Base-by-base conservation (phyloP, 225 moss, liverwort and hornwort species). In the Bryum argenteum region DNA sequence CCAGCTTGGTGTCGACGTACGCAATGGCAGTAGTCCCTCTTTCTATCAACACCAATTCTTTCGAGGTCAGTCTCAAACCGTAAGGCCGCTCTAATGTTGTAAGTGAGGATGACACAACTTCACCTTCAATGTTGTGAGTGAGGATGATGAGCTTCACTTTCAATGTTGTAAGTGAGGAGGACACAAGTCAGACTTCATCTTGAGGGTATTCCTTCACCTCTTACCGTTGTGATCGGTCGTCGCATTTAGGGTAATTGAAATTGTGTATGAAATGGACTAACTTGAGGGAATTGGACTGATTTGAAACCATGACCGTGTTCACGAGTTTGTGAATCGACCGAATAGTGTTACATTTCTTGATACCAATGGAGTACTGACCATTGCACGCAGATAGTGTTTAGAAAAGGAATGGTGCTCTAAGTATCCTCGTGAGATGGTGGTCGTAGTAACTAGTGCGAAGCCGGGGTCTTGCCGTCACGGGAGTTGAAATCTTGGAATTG, bases 1-100 rank as follows among this genome's bases (percentile, higher is more conserved):
- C 69, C 81, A 73, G n/a, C 40, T 70, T 78, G 81, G 81, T 19
- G 65, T 81, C 53, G 73, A 81, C 61, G 44, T 64, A 61, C 65
- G 65, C 58, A 69, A 75, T 47, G 75, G 72, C 64, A 81, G 50
- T 57, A 93, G 72, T 61, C 89, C 90, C 66, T 83, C 89, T 41
- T 89, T 78, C 75, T 74, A 73, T 38, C 82, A 85, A 41, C 89
- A 89, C 67, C 88, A 93, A 75, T 93, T 91, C 74, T 93, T 91
- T 71, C 88, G 88, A 60, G 89, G 84, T 76, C 66, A 79, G 79
- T 82, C 18, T 69, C 43, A 14, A 58, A 43, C 42, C 64, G 28
- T 9, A 63, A 48, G 41, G 37, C 11, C 43, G 28, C 51, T 52
- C 11, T 17, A 15, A 41, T 41, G 56, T 37, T 61, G 14, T 39